Base-by-base conservation (phyloP, 805 yeast species). In the Hanseniaspora mollemarum region DNA sequence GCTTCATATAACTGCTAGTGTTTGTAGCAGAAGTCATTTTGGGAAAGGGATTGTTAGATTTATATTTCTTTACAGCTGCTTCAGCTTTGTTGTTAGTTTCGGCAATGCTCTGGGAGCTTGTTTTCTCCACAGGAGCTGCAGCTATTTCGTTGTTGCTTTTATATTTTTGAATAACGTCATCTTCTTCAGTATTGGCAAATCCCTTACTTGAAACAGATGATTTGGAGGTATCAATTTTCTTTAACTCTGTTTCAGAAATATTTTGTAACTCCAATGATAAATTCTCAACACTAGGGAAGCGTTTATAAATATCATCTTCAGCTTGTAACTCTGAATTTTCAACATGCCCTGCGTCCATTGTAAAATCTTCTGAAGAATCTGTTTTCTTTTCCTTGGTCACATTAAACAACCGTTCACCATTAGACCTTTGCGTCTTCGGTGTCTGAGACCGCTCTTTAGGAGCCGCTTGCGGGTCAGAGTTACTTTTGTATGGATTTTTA, bases 21-120 rank as follows among this genome's bases (percentile, higher is more conserved):
- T 31, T 24, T 16, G 26, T 40, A 4, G 43, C 45, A 31, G 48
- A 48, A 7, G 54, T 54, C 51, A 59, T 60, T 42, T 54, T 59
- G 10, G 67, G 68, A 43, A 64, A 64, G 21, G 68, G 68, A 51
- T 64, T 64, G 48, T 58, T 62, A 5, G 64, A 58, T 53, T 62
- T 61, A 54, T 64, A 64, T 44, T 62, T 65, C 53, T 51, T 51
- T 13, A 40, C 41, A 22, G 24, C n/a, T 7, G 36, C 19, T 13
- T 28, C 26, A n/a, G 13, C 21, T 16, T 18, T 18, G 22, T 37
- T 36, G 16, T 26, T 38, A 38, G 21, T 35, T 3, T 31, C 21
- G 6, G 43, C 29, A 4, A 13, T 16, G 19, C 13, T 32, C 4
- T 25, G 33, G 2, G n/a, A 3, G 21, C 13, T 28, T 12, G 9